Evolutionary conservation across 2,329 filamentous ascomycete genomes (phyloP).

Genomic region (Aspergillus aculeatus): DNA sequence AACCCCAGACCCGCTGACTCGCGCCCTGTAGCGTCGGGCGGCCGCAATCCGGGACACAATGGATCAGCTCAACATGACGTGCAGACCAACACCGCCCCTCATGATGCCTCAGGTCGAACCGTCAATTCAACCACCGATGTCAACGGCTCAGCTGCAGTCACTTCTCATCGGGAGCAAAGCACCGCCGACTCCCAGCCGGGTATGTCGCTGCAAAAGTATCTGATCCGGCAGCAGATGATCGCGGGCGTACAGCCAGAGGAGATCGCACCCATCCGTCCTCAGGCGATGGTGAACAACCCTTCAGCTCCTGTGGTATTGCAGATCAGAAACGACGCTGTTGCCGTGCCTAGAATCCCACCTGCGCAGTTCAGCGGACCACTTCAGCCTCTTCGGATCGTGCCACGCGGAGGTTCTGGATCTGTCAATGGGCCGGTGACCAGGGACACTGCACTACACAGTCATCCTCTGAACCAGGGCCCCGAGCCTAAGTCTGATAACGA

Average conservation of each 20-base stretch:
- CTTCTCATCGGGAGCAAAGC: neutral
- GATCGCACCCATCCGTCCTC: conserved; percentile 20
- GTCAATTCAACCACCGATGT: neutral
- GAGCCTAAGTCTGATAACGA: neutral
- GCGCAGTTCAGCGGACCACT: conserved; percentile 22
- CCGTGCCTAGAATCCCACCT: conserved; percentile 21
- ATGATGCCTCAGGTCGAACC: neutral
- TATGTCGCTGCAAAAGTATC: conserved; percentile 22
- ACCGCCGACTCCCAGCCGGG: neutral
- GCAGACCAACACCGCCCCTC: neutral
- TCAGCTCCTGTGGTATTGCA: conserved; percentile 18
- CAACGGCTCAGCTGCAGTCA: neutral
- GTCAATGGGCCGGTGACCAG: neutral
- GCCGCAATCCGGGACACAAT: neutral
- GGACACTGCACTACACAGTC: neutral
- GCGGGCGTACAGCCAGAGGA: conserved; percentile 27
- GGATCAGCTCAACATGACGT: neutral
- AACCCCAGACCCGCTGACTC: neutral
- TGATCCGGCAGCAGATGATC: conserved; percentile 30
- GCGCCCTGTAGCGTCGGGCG: neutral
- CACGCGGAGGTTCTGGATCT: neutral
- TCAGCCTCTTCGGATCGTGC: conserved; percentile 9
- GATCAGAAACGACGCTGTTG: conserved; percentile 20
- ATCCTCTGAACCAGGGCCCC: neutral
- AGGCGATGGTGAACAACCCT: neutral